Percentiles rank a stretch among this genome's conserved stretches.
Evolutionary conservation across 2,329 filamentous ascomycete species (phyloP).

Genomic region (Hypoxylon sp.): DNA sequence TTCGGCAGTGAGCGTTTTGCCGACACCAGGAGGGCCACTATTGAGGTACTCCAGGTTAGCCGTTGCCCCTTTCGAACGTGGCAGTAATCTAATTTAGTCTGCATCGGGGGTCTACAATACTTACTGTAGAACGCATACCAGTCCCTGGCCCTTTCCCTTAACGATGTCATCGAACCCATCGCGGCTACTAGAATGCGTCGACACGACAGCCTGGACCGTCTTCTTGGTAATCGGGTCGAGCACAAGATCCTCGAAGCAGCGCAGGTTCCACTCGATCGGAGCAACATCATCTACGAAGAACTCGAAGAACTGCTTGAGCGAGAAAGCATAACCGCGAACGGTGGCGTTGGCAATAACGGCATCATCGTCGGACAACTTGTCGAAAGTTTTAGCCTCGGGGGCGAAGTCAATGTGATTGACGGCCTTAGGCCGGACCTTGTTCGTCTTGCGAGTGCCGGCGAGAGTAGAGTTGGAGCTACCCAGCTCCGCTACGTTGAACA

Average conservation of each 20-base stretch:
- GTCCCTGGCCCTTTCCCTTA: slow-evolving; percentile 50
- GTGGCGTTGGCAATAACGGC: slow-evolving; percentile 43
- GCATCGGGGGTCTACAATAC: slow-evolving; percentile 3
- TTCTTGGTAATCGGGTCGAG: slow-evolving; percentile 39
- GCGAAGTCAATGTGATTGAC: slow-evolving; percentile 43
- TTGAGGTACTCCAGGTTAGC: slow-evolving; percentile 3
- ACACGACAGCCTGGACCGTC: slow-evolving; percentile 40
- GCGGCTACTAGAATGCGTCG: slow-evolving; percentile 28
- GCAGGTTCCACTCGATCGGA: slow-evolving; percentile 38
- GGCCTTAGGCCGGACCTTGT: slow-evolving; percentile 27
- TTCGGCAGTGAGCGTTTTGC: slow-evolving; percentile 55
- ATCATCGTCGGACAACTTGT: slow-evolving; percentile 47
- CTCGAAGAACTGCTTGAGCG: slow-evolving; percentile 50
- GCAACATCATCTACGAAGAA: slow-evolving; percentile 43
- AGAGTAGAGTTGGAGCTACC: slow-evolving; percentile 19
- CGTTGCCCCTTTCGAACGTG: not conserved
- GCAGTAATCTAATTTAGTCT: not conserved
- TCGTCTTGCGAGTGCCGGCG: slow-evolving; percentile 14
- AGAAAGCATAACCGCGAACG: slow-evolving; percentile 51
- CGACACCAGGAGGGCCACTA: slow-evolving; percentile 58
- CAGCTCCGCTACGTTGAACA: slow-evolving; percentile 42
- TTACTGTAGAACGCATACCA: slow-evolving; percentile 58
- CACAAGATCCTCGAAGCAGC: slow-evolving; percentile 43
- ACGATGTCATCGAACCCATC: slow-evolving; percentile 40
- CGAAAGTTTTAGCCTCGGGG: slow-evolving; percentile 35